Evolutionary conservation across 495 filamentous ascomycete species (phyloP).

Genomic region (Lasiosphaeriaceae sp.): DNA sequence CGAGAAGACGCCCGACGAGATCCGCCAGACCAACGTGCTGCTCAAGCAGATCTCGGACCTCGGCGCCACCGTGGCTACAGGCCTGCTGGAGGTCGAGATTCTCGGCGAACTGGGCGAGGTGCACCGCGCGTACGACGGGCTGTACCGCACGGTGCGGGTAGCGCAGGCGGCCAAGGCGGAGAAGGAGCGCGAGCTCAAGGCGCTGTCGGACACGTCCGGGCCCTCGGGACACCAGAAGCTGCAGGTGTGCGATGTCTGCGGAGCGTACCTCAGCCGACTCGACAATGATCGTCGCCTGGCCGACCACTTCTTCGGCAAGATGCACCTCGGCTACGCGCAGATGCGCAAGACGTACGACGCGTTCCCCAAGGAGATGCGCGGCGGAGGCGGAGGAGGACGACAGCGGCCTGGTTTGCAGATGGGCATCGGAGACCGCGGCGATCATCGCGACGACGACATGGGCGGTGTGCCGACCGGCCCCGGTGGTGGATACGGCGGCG

Average conservation of each 20-base stretch:
- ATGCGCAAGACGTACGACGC: slow-evolving; percentile 89
- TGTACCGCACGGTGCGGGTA: slow-evolving; percentile 74
- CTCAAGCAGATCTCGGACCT: slow-evolving; percentile 87
- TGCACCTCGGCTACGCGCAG: slow-evolving; percentile 97
- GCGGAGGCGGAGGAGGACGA: slow-evolving; percentile 32
- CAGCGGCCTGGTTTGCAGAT: slow-evolving; percentile 56
- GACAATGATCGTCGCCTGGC: slow-evolving; percentile 93
- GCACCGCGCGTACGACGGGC: slow-evolving; percentile 75
- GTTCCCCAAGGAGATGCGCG: slow-evolving; percentile 81
- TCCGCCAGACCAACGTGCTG: slow-evolving; percentile 88
- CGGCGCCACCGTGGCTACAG: slow-evolving; percentile 71
- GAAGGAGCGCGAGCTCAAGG: slow-evolving; percentile 84
- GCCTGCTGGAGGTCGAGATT: slow-evolving; percentile 78
- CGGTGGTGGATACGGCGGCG: slow-evolving; percentile 37
- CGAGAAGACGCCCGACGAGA: slow-evolving; percentile 98
- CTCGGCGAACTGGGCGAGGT: slow-evolving; percentile 81
- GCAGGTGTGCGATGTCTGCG: slow-evolving; percentile 97
- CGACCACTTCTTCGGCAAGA: slow-evolving; percentile 98
- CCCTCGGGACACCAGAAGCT: slow-evolving; percentile 95
- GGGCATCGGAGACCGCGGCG: slow-evolving; percentile 42
- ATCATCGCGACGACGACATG: slow-evolving; percentile 37
- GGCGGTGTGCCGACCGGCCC: slow-evolving; percentile 36
- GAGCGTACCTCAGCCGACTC: slow-evolving; percentile 80
- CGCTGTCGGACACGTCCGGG: slow-evolving; percentile 84
- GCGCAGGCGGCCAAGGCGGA: slow-evolving; percentile 73